Evolutionary conservation across 2,329 filamentous ascomycete genomes (phyloP).

Genomic region (Fonsecaea multimorphosa): DNA sequence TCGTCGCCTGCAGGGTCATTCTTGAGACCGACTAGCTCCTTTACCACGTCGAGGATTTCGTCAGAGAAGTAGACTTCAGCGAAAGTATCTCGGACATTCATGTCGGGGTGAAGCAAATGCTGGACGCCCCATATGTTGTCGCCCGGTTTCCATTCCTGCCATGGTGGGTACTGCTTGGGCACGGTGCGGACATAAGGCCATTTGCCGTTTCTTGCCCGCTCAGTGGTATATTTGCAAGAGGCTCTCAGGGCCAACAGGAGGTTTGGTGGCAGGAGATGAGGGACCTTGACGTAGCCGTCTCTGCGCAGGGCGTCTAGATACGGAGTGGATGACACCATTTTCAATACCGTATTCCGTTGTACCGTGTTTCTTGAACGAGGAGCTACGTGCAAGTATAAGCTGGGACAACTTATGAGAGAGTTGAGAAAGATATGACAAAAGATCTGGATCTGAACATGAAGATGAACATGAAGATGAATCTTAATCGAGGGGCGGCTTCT

Average conservation of each 20-base stretch:
- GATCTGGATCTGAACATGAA: too few species aligned
- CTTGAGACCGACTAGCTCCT: constrained; percentile 63
- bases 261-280: constrained; percentile 63
- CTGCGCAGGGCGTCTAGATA: constrained; percentile 63
- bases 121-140: constrained; percentile 88
- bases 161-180: constrained; percentile 90
- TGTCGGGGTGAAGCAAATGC: constrained; percentile 76
- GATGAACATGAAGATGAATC: too few species aligned
- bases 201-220: constrained; percentile 68
- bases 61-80: constrained; percentile 74
- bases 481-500: too few species aligned
- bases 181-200: constrained; percentile 86
- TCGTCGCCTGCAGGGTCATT: constrained; percentile 54
- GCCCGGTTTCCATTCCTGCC: constrained; percentile 64
- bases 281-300: constrained; percentile 79
- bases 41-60: constrained; percentile 67
- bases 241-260: constrained; percentile 66
- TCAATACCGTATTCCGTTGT: too few species aligned
- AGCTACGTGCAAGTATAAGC: neutral
- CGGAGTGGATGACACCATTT: constrained; percentile 42
- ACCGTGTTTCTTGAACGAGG: constrained; percentile 57
- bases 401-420: neutral
- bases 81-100: constrained; percentile 66
- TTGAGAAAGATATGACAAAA: too few species aligned
- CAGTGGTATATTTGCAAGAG: constrained; percentile 64